A percentile compares a stretch with the other conserved stretches of the same genome.
These are phyloP conservation scores for Phytophthora cryptogea DNA, from an alignment of 352 stramenopile genomes.

Conservation along the genomic window DNA sequence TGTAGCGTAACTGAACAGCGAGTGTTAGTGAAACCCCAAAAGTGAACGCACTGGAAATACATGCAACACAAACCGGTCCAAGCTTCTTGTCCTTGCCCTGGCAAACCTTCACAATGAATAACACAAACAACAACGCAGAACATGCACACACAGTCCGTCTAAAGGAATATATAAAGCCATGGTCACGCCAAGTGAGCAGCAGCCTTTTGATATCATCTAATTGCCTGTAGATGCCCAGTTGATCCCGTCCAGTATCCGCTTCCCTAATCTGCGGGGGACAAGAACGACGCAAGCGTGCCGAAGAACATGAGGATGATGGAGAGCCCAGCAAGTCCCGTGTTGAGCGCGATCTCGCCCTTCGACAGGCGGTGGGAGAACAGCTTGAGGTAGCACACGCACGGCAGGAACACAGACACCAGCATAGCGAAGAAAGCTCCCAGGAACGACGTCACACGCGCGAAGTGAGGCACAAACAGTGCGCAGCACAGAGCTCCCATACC, in stretches of 20 bases:
- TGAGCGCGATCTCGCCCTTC: conserved; percentile 56
- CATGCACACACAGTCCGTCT: conserved; percentile 17
- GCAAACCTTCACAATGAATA: background rate
- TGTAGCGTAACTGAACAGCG: conserved; percentile 5
- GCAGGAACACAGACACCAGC: conserved; percentile 83
- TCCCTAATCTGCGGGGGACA: conserved; percentile 63
- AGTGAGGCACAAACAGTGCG: conserved; percentile 80
- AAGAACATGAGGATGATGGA: conserved; percentile 75
- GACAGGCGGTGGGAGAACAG: conserved; percentile 66
- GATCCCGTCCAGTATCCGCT: background rate
- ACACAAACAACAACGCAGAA: background rate
- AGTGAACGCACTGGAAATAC: background rate
- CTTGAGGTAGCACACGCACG: conserved; percentile 86
- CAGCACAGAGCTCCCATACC: conserved; percentile 58
- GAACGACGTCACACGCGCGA: conserved; percentile 85
- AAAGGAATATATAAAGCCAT: conserved; percentile 27
- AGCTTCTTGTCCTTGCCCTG: background rate
- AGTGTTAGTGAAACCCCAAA: background rate
- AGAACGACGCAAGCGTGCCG: conserved; percentile 79
- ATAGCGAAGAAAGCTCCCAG: conserved; percentile 87
- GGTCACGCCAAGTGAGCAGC: conserved; percentile 13
- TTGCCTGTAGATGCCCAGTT: conserved; percentile 4
- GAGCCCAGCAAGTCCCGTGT: conserved; percentile 55
- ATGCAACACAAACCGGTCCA: background rate
- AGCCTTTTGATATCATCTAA: conserved; percentile 27